These are phyloP conservation scores for Ceratocystis harringtonii DNA, from an alignment of 2,329 filamentous ascomycete species.

Conservation along the genomic window DNA sequence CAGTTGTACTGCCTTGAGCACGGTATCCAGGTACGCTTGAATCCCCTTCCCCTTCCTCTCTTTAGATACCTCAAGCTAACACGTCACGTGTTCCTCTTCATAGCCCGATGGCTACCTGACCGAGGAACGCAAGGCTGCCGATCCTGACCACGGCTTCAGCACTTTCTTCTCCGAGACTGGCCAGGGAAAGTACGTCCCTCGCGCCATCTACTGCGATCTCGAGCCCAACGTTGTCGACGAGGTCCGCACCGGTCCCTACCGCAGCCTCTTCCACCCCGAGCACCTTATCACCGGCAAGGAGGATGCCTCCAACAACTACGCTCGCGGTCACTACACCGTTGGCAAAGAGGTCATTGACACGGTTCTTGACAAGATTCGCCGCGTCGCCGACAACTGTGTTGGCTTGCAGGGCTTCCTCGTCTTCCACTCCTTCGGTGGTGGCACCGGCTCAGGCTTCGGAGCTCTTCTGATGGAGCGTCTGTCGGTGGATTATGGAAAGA, in stretches of 20 bases:
- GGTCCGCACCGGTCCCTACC: conserved; percentile 94
- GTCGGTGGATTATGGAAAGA: conserved; percentile 98
- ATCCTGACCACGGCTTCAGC: conserved; percentile 95
- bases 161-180: conserved; percentile 99
- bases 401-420: conserved; percentile 98
- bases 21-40: conserved; percentile 74
- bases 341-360: conserved; percentile 99
- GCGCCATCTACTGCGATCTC: conserved; percentile 98
- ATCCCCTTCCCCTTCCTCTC: background rate
- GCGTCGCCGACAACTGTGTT: conserved; percentile 93
- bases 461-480: conserved; percentile 97
- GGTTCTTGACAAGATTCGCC: conserved; percentile 93
- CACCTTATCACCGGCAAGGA: conserved; percentile 99
- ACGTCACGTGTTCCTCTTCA: background rate
- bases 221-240: conserved; percentile 99
- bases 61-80: background rate
- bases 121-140: conserved; percentile 86
- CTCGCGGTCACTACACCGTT: conserved; percentile 98
- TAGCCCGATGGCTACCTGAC: conserved; percentile 98
- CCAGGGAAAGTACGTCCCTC: conserved; percentile 96
- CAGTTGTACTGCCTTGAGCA: conserved; percentile 99
- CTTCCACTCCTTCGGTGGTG: conserved; percentile 99
- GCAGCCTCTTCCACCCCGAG: conserved; percentile 89
- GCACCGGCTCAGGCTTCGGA: conserved; percentile 96
- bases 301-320: conserved; percentile 99